A percentile compares a stretch with the other conserved stretches of the same genome.
phyloP scores from a whole-genome alignment of 345 rosid genomes.

The Turritis glabra region DNA sequence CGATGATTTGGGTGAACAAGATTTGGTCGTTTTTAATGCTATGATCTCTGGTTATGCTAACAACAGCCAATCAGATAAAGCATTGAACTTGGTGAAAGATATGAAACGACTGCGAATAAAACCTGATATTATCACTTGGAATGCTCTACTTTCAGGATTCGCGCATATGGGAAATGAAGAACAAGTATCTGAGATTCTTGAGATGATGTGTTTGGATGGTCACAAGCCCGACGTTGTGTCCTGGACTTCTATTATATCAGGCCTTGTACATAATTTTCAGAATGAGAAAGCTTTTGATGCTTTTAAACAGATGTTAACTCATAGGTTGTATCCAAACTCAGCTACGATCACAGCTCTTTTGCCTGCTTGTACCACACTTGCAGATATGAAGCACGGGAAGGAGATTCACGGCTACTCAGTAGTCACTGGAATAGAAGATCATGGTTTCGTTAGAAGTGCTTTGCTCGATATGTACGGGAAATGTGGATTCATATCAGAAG shows the following conservation, averaged over 20 bases:
- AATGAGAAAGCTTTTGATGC: conserved; percentile 54
- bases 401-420: conserved; percentile 72
- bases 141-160: conserved; percentile 63
- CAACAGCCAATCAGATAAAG: conserved; percentile 49
- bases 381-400: conserved; percentile 55
- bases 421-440: conserved; percentile 61
- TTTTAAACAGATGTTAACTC: conserved; percentile 60
- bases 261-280: conserved; percentile 66
- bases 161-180: conserved; percentile 54
- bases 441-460: conserved; percentile 67
- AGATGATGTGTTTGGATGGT: conserved; percentile 52
- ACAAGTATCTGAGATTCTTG: conserved; percentile 49
- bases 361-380: conserved; percentile 63
- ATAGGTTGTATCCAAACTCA: conserved; percentile 53
- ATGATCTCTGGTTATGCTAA: conserved; percentile 72
- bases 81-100: conserved; percentile 52
- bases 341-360: conserved; percentile 72
- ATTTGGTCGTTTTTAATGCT: conserved; percentile 69
- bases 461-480: conserved; percentile 88
- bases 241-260: conserved; percentile 82
- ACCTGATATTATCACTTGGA: conserved; percentile 77
- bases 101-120: conserved; percentile 41
- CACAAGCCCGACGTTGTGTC: conserved; percentile 71
- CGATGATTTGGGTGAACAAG: conserved; percentile 52
- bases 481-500: conserved; percentile 66